Evolutionary conservation across 1,284 basidiomycete species (phyloP), one percentile per base, ranked within the genome.

Genomic region (Irpex sp.): DNA sequence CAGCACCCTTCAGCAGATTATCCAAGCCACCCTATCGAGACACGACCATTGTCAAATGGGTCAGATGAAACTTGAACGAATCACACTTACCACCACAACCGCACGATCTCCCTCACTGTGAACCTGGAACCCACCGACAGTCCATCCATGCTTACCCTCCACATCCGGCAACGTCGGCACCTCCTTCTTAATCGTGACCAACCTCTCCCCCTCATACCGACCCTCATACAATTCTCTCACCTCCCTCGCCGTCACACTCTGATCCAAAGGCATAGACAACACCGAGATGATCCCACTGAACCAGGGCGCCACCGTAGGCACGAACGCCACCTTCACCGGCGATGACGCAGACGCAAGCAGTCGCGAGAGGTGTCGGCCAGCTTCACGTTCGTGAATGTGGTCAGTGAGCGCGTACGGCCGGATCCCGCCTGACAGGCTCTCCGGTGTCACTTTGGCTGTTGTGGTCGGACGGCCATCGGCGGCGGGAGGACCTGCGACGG

Each of bases 341-440:
- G 69, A 71, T 47, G 66, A 66, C 11, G 69, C 71, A 8, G 66
- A 58, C 7, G 74, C 65, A 37, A 86, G 73, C 37, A 97, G 84
- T 15, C 75, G 78, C 1, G 89, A 86, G 54, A 99, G 87, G 75
- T 98, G 97, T 64, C 81, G 79, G 1, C 87, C 87, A 0, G 96
- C 93, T 77, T 99, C 97, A 58, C 97, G 93, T 77, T 99, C 97
- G 81, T 99, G 97, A 72, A 99, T 98, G 78, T 99, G 97, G 77
- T 97, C 96, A 3, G 97, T 99, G 34, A 99, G 80, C 0, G 94
- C 70, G 78, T 99, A 99, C 1, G 96, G 89, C 47, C 88, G 84
- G 57, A 98, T 79, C 1, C 88, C 91, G 31, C 92, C 91, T 0
- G 78, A 79, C 4, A 99, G 85, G 66, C 84, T 88, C 67, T 93